These are phyloP conservation scores for Colletotrichum camelliae DNA, from an alignment of 2,329 filamentous ascomycete species.

Conservation along the genomic window DNA sequence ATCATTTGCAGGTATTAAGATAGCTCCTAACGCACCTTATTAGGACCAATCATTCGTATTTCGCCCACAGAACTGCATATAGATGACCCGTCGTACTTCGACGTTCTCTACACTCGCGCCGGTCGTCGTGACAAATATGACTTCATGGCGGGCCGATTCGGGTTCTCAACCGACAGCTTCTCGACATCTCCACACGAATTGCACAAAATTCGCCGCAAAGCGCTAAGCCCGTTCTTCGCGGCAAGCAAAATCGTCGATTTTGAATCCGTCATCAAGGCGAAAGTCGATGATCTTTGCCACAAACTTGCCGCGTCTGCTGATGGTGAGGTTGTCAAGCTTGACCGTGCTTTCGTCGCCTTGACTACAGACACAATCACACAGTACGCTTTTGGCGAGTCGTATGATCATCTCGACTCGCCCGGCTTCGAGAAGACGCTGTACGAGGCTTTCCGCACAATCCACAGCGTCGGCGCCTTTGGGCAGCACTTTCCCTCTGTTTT, in stretches of 20 bases:
- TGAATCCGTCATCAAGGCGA: conserved; percentile 27
- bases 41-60: conserved; percentile 42
- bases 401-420: conserved; percentile 32
- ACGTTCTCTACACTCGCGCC: conserved; percentile 25
- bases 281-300: conserved; percentile 31
- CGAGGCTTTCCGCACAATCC: conserved; percentile 28
- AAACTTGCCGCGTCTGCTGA: conserved; percentile 26
- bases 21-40: neutral
- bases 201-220: conserved; percentile 37
- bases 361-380: conserved; percentile 41
- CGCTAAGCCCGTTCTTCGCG: conserved; percentile 36
- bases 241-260: neutral
- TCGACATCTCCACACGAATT: conserved; percentile 39
- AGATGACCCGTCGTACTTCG: conserved; percentile 30
- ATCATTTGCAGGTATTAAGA: neutral
- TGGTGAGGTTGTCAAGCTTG: conserved; percentile 23
- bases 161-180: conserved; percentile 24
- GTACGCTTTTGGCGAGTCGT: conserved; percentile 40
- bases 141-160: conserved; percentile 10
- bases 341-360: conserved; percentile 31
- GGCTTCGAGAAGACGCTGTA: conserved; percentile 29
- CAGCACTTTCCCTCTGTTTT: conserved; percentile 32
- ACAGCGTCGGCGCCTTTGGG: conserved; percentile 28
- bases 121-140: neutral
- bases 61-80: conserved; percentile 35